phyloP scores from a whole-genome alignment of 169 alveolate genomes.

The Babesia gibsoni region DNA sequence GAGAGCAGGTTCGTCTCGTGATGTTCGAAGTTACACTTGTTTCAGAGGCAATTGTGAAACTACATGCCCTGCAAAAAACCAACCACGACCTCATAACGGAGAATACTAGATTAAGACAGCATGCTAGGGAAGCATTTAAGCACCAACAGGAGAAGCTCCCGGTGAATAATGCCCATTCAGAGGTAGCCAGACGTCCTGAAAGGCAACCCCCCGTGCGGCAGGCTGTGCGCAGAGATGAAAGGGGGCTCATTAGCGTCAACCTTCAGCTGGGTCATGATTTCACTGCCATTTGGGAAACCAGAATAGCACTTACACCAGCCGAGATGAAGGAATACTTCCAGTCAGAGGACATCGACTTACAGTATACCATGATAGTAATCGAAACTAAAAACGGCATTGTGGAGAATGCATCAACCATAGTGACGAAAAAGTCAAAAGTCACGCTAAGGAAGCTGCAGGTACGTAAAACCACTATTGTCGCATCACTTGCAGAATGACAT shows the following conservation, averaged over 20 bases:
- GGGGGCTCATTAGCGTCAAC: background rate
- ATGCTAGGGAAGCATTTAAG: background rate
- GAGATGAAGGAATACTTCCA: slow-evolving; percentile 17
- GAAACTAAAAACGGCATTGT: slow-evolving; percentile 34
- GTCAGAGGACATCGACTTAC: slow-evolving; percentile 22
- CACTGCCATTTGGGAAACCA: slow-evolving; percentile 14
- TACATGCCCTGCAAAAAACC: slow-evolving; percentile 40
- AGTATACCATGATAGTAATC: slow-evolving; percentile 38
- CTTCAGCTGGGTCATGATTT: slow-evolving; percentile 12
- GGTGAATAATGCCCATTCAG: background rate
- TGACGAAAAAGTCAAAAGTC: slow-evolving; percentile 22
- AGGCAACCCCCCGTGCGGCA: background rate
- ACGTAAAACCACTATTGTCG: background rate
- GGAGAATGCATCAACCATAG: slow-evolving; percentile 53
- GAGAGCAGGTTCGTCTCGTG: slow-evolving; percentile 6
- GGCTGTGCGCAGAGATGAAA: background rate
- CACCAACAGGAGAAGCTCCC: background rate
- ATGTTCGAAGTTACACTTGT: background rate
- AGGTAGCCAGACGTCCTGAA: background rate
- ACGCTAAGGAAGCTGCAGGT: slow-evolving; percentile 39
- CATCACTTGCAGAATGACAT: slow-evolving; percentile 4
- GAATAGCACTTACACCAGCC: background rate
- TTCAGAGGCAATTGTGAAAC: slow-evolving; percentile 36
- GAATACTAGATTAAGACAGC: slow-evolving; percentile 28
- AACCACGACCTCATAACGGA: slow-evolving; percentile 51